phyloP scores from a whole-genome alignment of 306 rosid genomes.

The Trifolium fragiferum region DNA sequence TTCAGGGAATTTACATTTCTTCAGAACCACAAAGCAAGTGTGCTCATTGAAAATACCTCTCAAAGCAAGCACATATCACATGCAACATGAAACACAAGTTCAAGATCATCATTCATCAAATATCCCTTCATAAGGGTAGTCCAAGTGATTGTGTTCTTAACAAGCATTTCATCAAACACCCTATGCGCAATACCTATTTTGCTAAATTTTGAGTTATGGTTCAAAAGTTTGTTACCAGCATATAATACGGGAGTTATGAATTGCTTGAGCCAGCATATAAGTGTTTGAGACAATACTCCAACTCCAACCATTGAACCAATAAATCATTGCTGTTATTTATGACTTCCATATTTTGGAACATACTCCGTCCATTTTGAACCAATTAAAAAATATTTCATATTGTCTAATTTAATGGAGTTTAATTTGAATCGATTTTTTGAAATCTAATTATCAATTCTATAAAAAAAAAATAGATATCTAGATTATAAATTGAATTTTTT shows the following conservation, averaged over 20 bases:
- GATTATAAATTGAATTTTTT: too few species aligned
- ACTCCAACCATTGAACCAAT: too few species aligned
- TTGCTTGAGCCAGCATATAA: too few species aligned
- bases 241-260: background rate
- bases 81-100: constrained; percentile 45
- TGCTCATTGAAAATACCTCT: constrained; percentile 59
- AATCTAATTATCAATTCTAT: too few species aligned
- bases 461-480: too few species aligned
- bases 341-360: too few species aligned
- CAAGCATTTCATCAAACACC: constrained; percentile 59
- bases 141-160: constrained; percentile 56
- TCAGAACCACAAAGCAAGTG: constrained; percentile 58
- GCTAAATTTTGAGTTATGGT: constrained; percentile 48
- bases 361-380: too few species aligned
- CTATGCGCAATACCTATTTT: constrained; percentile 49
- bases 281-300: too few species aligned
- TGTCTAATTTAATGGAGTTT: too few species aligned
- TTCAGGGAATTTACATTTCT: constrained; percentile 45
- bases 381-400: too few species aligned
- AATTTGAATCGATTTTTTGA: too few species aligned
- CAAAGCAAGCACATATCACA: constrained; percentile 46
- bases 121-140: constrained; percentile 64
- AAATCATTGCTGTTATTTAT: too few species aligned
- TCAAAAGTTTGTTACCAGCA: constrained; percentile 38
- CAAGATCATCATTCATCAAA: constrained; percentile 43